Conservation (phyloP, 1,284 basidiomycete species). For the Schizophyllum amplum region DNA sequence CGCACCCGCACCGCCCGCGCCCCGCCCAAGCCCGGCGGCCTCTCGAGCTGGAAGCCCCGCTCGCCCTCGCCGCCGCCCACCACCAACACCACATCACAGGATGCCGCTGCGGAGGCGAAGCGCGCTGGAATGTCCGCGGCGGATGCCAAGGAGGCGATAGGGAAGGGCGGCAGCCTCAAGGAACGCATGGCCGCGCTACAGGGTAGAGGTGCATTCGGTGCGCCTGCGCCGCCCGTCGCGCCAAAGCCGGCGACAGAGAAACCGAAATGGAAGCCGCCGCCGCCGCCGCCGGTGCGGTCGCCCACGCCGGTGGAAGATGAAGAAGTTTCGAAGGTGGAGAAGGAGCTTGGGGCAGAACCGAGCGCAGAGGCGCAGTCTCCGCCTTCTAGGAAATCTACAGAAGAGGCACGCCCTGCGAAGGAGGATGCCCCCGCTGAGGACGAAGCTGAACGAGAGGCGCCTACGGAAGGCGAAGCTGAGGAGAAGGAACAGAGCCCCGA, state of each 20-base stretch:
- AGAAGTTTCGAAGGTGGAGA: slow-evolving; percentile 13
- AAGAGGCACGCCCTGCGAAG: slow-evolving; percentile 5
- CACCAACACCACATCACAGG: slow-evolving; percentile 26
- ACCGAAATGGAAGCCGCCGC: slow-evolving; percentile 71
- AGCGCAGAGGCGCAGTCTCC: neutral
- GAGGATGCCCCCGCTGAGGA: slow-evolving; percentile 11
- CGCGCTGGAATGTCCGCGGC: slow-evolving; percentile 61
- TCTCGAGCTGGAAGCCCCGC: slow-evolving; percentile 62
- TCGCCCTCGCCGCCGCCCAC: slow-evolving; percentile 42
- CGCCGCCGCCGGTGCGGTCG: slow-evolving; percentile 18
- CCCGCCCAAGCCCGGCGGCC: slow-evolving; percentile 63
- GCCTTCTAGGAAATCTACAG: slow-evolving; percentile 8
- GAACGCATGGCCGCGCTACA: slow-evolving; percentile 91
- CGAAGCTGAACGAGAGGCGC: too few relatives aligned
- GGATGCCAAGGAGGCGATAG: slow-evolving; percentile 79
- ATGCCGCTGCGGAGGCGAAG: slow-evolving; percentile 8
- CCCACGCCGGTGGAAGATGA: slow-evolving; percentile 36
- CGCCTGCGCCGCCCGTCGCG: slow-evolving; percentile 39
- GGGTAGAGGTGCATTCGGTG: slow-evolving; percentile 70
- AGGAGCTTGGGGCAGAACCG: slow-evolving; percentile 9
- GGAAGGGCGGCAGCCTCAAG: slow-evolving; percentile 66
- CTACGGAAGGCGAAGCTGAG: too few relatives aligned
- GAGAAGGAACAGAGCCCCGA: slow-evolving; percentile 46
- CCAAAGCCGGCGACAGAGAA: slow-evolving; percentile 60
- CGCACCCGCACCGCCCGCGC: slow-evolving; percentile 40